Conservation (phyloP, 768 basidiomycete species). For the Cystofilobasidium macerans region DNA sequence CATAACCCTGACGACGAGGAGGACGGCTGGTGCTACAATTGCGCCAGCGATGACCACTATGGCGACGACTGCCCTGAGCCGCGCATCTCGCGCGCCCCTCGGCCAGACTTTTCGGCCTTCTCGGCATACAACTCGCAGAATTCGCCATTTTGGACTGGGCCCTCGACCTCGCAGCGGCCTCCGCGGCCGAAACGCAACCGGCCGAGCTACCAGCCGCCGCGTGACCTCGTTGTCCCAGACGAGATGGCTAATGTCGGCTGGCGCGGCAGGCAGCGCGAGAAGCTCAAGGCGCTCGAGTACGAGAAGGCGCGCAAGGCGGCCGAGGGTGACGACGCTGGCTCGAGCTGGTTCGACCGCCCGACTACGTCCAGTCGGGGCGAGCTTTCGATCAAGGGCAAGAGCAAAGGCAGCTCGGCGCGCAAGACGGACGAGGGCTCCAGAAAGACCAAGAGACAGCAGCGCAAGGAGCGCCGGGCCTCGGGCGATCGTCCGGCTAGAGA, state of each 20-base stretch:
- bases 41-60: slow-evolving; percentile 22
- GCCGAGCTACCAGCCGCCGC: not conserved
- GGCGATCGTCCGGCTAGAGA: not conserved
- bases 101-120: slow-evolving; percentile 23
- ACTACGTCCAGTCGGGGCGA: not conserved
- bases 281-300: slow-evolving; percentile 12
- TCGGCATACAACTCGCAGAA: slow-evolving; percentile 24
- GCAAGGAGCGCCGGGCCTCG: not conserved
- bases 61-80: slow-evolving; percentile 25
- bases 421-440: not conserved
- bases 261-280: slow-evolving; percentile 21
- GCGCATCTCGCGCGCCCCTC: slow-evolving; percentile 15
- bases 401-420: slow-evolving; percentile 8
- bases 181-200: not conserved
- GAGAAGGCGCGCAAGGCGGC: not conserved
- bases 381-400: slow-evolving; percentile 20
- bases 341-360: slow-evolving; percentile 22
- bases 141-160: slow-evolving; percentile 23
- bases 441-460: not conserved
- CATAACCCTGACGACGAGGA: slow-evolving; percentile 17
- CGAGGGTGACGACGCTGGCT: slow-evolving; percentile 22
- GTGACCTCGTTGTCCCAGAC: slow-evolving; percentile 18
- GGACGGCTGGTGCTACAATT: slow-evolving; percentile 26
- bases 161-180: not conserved
- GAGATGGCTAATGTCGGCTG: slow-evolving; percentile 21